Percentiles rank a stretch among this genome's conserved stretches.
Conservation (phyloP, 225 moss, liverwort and hornwort species). For the Polytrichum formosum region DNA sequence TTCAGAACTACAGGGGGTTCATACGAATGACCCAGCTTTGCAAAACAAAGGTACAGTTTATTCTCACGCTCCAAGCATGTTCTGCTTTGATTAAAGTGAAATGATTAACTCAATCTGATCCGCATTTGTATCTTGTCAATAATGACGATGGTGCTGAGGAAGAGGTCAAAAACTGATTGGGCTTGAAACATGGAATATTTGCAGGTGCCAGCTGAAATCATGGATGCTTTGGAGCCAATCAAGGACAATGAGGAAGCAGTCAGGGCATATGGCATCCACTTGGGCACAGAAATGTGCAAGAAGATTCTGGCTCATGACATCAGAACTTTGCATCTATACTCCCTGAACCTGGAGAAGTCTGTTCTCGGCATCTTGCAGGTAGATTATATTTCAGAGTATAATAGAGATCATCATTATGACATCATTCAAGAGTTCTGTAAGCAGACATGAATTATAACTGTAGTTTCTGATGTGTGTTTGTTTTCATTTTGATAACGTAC, state of each 20-base stretch:
- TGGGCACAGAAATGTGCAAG: constrained; percentile 94
- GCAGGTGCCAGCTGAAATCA: constrained; percentile 82
- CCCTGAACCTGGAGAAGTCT: constrained; percentile 90
- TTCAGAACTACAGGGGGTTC: constrained; percentile 93
- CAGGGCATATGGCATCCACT: constrained; percentile 79
- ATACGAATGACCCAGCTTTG: constrained; percentile 93
- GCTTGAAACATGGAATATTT: too few species aligned
- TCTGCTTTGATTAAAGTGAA: too few species aligned
- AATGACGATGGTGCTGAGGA: too few species aligned
- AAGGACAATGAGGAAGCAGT: constrained; percentile 98
- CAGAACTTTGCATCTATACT: constrained; percentile 80
- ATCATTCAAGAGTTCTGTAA: too few species aligned
- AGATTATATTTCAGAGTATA: background rate
- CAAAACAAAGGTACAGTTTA: constrained; percentile 71
- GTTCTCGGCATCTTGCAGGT: constrained; percentile 94
- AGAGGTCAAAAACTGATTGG: too few species aligned
- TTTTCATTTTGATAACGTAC: too few species aligned
- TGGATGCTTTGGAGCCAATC: constrained; percentile 79
- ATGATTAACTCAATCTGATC: too few species aligned
- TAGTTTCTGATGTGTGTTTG: too few species aligned
- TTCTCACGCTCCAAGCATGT: too few species aligned
- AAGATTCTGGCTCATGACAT: constrained; percentile 88
- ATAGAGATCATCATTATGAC: too few species aligned
- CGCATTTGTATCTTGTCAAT: too few species aligned
- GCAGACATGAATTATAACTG: too few species aligned